Evolutionary conservation across 2,329 filamentous ascomycete species (phyloP), one percentile per base, ranked within the genome.

Genomic region (Parastagonospora avenae): DNA sequence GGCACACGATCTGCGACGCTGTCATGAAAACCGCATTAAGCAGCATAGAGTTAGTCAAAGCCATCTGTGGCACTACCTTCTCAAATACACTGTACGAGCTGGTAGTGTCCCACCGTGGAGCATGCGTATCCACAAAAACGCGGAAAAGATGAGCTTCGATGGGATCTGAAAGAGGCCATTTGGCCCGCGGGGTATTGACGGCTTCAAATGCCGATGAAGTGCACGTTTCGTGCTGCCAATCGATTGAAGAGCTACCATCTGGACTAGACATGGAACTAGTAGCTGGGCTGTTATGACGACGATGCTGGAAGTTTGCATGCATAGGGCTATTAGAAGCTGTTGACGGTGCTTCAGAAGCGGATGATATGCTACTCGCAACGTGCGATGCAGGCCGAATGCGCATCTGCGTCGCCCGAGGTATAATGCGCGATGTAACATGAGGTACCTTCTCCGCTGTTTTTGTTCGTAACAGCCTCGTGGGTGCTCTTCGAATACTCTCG

Each of bases 11-110:
- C 44, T 75, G 66, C 14, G 74, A 71, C 4, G 74, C 73, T 5
- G 68, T 71, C 16, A 74, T 73, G 31, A 72, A 65, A n/a, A 76
- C 68, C 4, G 73, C 72, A 48, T 72, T 72, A 48, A 73, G 55
- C 14, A 80, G 57, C 14, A 77, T 69, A 0, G 75, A 72, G 33
- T 73, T 77, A 24, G 67, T 57, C 2, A 71, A 69, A 6, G 60
- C 55, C 29, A 63, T 44, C 16, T 53, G 52, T 27, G 58, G 58
- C 11, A 59, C 45, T 1, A 52, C 19, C 8, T 49, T 39, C 15
- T 40, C 50, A 16, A 59, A 63, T 4, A 62, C 30, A 6, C 40
- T 44, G 27, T 53, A 29, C 8, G 62, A 46, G 41, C 50, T 63
- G 11, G 43, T 55, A 10, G 55, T 55, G 37, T 63, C 60, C 28